Conservation (phyloP, 805 yeast species). For the Yamadazyma olivae region DNA sequence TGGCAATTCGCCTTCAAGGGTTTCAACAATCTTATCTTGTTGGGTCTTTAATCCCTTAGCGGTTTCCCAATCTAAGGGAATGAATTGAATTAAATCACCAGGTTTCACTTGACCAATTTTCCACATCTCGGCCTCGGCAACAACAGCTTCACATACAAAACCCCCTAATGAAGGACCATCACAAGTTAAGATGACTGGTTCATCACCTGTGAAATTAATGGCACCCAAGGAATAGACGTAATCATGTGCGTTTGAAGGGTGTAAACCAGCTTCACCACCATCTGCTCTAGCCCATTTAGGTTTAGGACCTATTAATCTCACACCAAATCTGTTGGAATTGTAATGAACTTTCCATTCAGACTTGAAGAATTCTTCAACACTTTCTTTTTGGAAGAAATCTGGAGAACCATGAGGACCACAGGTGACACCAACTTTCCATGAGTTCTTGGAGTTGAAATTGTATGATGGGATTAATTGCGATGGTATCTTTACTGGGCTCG, state of each 20-base stretch:
- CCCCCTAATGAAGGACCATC: constrained; percentile 99
- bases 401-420: constrained; percentile 99
- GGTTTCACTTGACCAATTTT: constrained; percentile 97
- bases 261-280: constrained; percentile 98
- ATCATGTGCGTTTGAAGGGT: constrained; percentile 98
- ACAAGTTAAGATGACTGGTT: constrained; percentile 93
- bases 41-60: constrained; percentile 62
- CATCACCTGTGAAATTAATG: constrained; percentile 97
- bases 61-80: constrained; percentile 65
- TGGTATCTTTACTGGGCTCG: constrained; percentile 62
- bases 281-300: constrained; percentile 95
- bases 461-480: constrained; percentile 53
- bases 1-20: constrained; percentile 43
- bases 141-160: constrained; percentile 94
- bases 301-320: constrained; percentile 90
- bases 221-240: constrained; percentile 97
- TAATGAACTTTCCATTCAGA: constrained; percentile 93
- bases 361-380: constrained; percentile 70
- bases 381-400: constrained; percentile 80
- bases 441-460: constrained; percentile 31
- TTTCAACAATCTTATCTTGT: constrained; percentile 56
- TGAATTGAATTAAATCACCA: constrained; percentile 80
- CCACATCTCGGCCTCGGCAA: constrained; percentile 96
- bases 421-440: constrained; percentile 89
- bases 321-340: constrained; percentile 96